Conservation (phyloP, 2,329 filamentous ascomycete species). For the Cladophialophora psammophila region DNA sequence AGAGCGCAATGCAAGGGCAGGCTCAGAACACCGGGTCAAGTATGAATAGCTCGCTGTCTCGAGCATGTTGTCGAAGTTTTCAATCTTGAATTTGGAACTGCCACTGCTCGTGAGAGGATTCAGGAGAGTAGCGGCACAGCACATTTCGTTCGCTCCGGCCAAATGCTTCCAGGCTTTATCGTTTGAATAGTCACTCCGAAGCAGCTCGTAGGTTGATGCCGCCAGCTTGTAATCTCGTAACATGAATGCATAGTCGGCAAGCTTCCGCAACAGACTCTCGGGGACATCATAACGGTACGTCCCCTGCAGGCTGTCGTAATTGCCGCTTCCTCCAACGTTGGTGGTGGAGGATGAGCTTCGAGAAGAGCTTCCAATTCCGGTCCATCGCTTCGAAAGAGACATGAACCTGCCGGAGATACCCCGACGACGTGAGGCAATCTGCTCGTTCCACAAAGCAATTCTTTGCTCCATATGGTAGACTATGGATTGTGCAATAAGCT, state of each 20-base stretch:
- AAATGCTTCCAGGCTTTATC: constrained; percentile 98
- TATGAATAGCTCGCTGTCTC: constrained; percentile 94
- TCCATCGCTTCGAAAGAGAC: constrained; percentile 89
- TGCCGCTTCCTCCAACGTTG: constrained; percentile 58
- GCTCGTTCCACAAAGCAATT: constrained; percentile 93
- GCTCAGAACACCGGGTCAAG: constrained; percentile 78
- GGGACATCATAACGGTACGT: constrained; percentile 85
- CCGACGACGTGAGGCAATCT: constrained; percentile 86
- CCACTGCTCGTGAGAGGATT: constrained; percentile 71
- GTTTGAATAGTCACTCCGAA: constrained; percentile 87
- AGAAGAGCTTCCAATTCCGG: constrained; percentile 75
- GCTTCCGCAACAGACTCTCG: constrained; percentile 89
- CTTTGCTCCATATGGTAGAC: constrained; percentile 95
- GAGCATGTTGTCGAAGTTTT: constrained; percentile 84
- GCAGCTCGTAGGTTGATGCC: constrained; percentile 87
- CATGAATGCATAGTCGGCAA: constrained; percentile 97
- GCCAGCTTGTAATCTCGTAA: constrained; percentile 94
- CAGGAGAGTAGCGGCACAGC: constrained; percentile 81
- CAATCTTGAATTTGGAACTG: constrained; percentile 77
- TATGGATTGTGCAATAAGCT: constrained; percentile 94
- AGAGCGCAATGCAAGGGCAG: constrained; percentile 81
- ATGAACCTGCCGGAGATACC: constrained; percentile 94
- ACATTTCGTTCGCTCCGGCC: constrained; percentile 94
- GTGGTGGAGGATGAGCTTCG: constrained; percentile 65
- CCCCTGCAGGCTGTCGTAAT: constrained; percentile 78